phyloP scores from a whole-genome alignment of 164 flowering plant genomes.

The Houttuynia cordata region DNA sequence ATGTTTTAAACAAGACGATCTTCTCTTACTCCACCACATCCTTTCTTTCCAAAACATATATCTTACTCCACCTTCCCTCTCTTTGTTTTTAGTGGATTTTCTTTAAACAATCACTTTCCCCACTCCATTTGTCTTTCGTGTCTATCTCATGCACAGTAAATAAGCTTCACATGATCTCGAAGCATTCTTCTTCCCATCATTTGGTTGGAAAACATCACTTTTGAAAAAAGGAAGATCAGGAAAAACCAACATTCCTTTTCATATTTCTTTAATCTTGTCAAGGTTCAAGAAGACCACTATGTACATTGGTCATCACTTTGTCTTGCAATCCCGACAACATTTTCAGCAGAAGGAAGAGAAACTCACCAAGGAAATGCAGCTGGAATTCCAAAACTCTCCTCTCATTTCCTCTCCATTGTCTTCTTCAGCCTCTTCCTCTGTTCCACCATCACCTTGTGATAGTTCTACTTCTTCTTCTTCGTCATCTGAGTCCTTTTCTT shows the following conservation, averaged over 20 bases:
- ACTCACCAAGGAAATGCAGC: slow-evolving; percentile 3
- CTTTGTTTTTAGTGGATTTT: background rate
- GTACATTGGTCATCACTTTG: too few species aligned
- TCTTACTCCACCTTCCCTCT: background rate
- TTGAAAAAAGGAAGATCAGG: too few species aligned
- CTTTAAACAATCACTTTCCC: background rate
- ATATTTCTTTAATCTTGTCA: too few species aligned
- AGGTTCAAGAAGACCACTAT: too few species aligned
- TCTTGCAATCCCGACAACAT: too few species aligned
- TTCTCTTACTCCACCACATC: background rate
- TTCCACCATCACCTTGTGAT: slow-evolving; percentile 11
- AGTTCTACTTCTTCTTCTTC: slow-evolving; percentile 3
- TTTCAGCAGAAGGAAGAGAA: too few species aligned
- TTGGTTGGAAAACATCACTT: background rate
- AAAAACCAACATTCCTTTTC: background rate
- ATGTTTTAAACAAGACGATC: background rate
- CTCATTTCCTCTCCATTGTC: background rate
- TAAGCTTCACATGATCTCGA: background rate
- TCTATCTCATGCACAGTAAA: too few species aligned
- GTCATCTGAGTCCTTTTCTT: slow-evolving; percentile 2
- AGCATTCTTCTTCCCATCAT: background rate
- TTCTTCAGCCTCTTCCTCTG: slow-evolving; percentile 5
- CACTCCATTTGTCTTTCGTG: too few species aligned
- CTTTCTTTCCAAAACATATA: background rate
- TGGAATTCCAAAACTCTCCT: background rate